Conservation (phyloP, 2,329 filamentous ascomycete genomes). For the Cadophora gregata region DNA sequence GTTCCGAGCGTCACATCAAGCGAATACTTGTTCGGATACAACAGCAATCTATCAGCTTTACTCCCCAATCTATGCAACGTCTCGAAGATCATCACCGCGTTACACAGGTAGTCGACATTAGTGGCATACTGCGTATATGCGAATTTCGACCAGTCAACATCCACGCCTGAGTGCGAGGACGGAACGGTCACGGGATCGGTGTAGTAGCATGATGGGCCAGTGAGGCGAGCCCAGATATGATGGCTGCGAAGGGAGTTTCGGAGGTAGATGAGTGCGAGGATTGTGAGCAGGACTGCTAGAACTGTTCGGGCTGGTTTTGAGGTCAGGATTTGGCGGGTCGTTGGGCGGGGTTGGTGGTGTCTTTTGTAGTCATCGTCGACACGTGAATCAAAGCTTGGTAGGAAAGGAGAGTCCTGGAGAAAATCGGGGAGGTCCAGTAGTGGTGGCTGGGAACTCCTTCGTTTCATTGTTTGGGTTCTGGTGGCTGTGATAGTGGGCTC, state of each 20-base stretch:
- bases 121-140: slow-evolving; percentile 59
- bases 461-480: slow-evolving; percentile 15
- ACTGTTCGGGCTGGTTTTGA: slow-evolving; percentile 22
- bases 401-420: slow-evolving; percentile 40
- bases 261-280: slow-evolving; percentile 19
- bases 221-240: slow-evolving; percentile 21
- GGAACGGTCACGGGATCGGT: slow-evolving; percentile 16
- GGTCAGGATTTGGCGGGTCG: slow-evolving; percentile 46
- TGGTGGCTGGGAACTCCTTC: neutral
- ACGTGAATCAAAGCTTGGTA: slow-evolving; percentile 21
- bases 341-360: slow-evolving; percentile 37
- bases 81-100: slow-evolving; percentile 58
- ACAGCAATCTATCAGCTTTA: slow-evolving; percentile 52
- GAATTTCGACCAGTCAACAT: slow-evolving; percentile 51
- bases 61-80: slow-evolving; percentile 50
- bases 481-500: neutral
- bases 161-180: slow-evolving; percentile 13
- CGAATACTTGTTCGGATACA: slow-evolving; percentile 49
- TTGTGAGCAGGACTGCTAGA: neutral
- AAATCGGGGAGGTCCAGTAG: slow-evolving; percentile 34
- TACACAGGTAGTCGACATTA: slow-evolving; percentile 54
- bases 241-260: neutral
- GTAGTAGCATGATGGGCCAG: slow-evolving; percentile 30
- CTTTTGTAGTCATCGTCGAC: slow-evolving; percentile 15
- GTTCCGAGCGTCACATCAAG: slow-evolving; percentile 44